Evolutionary conservation across 805 yeast species (phyloP), one percentile per base, ranked within the genome.

Genomic region (Suhomyces sp.): DNA sequence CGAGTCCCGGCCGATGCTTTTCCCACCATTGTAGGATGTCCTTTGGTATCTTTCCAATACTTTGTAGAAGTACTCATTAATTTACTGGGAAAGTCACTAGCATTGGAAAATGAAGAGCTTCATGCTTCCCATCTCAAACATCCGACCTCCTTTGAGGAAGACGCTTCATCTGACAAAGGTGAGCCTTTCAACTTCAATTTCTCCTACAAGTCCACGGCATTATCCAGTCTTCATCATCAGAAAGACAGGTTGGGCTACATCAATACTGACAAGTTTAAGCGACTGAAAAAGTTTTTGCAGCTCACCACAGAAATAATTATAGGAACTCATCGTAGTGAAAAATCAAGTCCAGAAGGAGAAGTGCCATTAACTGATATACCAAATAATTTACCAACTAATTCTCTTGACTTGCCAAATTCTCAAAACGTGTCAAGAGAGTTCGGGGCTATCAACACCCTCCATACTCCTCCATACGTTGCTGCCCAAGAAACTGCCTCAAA

Each of bases 11-110:
- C 87, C 0, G 97, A 91, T 59, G 84, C 88, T 0, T 89, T 91
- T 63, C 96, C 97, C 0, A 88, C 96, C 0, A 87, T 89, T 12
- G 77, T 81, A 15, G 87, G 87, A 1, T 81, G 88, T 48, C 83
- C 82, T 2, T 69, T 85, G 46, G 89, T 90, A 7, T 78, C 90
- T 2, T 91, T 91, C 66, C 93, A 88, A 62, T 91, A 92, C 64
- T 88, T 86, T 62, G 72, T 91, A 13, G 97, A 91, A 64, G 91
- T 87, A 2, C 76, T 89, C 51, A 82, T 88, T n/a, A 91, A 91
- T 61, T 69, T 92, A 41, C 84, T 92, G 2, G 89, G 86, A 20
- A 84, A 80, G 77, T 65, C 71, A 3, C 62, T 72, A 21, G 57
- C 60, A 5, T 48, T 74, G 12, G 73, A 68, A 17, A 61, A 60